Percentiles rank a stretch among this genome's conserved stretches.
phyloP scores from a whole-genome alignment of 495 filamentous ascomycete genomes.

The Penicillium ochrochloron region DNA sequence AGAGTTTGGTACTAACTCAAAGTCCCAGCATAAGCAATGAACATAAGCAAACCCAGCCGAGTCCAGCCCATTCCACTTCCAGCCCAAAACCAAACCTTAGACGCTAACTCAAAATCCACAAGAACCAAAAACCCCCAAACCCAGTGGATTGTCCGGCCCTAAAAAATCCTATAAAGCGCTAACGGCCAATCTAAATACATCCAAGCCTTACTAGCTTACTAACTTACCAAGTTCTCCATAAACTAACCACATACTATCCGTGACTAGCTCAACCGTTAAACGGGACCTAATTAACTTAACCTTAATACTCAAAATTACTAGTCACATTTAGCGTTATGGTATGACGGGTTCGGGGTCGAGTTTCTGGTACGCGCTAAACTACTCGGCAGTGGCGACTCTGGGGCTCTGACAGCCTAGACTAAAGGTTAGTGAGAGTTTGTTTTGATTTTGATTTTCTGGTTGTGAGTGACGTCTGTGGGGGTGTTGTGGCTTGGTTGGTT shows the following conservation, averaged over 20 bases:
- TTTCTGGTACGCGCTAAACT: not conserved
- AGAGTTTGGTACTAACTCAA: not conserved
- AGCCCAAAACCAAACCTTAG: not conserved
- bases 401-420: too few species aligned
- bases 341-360: not conserved
- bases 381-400: not conserved
- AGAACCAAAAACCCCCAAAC: not conserved
- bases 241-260: not conserved
- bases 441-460: not conserved
- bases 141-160: not conserved
- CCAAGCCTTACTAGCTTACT: not conserved
- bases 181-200: not conserved
- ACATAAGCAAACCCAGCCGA: not conserved
- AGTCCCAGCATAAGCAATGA: not conserved
- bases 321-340: not conserved
- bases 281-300: not conserved
- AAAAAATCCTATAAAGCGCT: not conserved
- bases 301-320: constrained; percentile 4
- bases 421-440: not conserved
- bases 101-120: not conserved
- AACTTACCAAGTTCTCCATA: not conserved
- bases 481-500: not conserved
- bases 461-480: not conserved
- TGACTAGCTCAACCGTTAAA: not conserved
- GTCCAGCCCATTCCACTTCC: too few species aligned